These are phyloP conservation scores for Penicillium ochrochloron DNA, from an alignment of 495 filamentous ascomycete species.

Conservation along the genomic window DNA sequence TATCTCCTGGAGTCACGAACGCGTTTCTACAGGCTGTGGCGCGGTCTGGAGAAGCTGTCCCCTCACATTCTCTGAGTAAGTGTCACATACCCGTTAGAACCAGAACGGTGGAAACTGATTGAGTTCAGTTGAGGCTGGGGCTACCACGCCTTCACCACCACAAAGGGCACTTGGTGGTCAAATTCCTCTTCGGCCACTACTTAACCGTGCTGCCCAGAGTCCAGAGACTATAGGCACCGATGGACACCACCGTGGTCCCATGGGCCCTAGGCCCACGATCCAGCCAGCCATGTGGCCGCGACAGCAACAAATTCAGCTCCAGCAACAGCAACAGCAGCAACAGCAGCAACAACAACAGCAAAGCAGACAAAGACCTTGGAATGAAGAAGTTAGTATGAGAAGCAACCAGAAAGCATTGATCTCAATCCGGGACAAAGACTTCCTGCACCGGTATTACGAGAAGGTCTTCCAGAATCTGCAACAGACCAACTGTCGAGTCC, in stretches of 20 bases:
- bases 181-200: conserved; percentile 4
- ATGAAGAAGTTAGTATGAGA: conserved; percentile 37
- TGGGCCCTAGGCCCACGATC: neutral
- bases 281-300: conserved; percentile 23
- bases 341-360: neutral
- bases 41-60: conserved; percentile 26
- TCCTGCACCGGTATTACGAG: conserved; percentile 64
- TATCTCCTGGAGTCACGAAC: conserved; percentile 42
- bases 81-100: conserved; percentile 14
- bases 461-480: conserved; percentile 69
- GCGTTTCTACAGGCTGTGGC: conserved; percentile 45
- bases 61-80: conserved; percentile 26
- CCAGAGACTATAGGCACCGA: conserved; percentile 7
- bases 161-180: conserved; percentile 5
- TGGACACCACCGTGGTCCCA: neutral
- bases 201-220: conserved; percentile 11
- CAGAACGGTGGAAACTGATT: conserved; percentile 11
- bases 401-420: conserved; percentile 45
- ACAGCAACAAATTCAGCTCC: conserved; percentile 1
- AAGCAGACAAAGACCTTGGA: conserved; percentile 32
- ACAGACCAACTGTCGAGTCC: conserved; percentile 67
- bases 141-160: conserved; percentile 2
- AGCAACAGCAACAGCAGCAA: neutral
- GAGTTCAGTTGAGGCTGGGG: conserved; percentile 15
- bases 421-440: conserved; percentile 55